These are phyloP conservation scores for Penicillium sp. DNA, from an alignment of 2,329 filamentous ascomycete genomes.

Conservation along the genomic window DNA sequence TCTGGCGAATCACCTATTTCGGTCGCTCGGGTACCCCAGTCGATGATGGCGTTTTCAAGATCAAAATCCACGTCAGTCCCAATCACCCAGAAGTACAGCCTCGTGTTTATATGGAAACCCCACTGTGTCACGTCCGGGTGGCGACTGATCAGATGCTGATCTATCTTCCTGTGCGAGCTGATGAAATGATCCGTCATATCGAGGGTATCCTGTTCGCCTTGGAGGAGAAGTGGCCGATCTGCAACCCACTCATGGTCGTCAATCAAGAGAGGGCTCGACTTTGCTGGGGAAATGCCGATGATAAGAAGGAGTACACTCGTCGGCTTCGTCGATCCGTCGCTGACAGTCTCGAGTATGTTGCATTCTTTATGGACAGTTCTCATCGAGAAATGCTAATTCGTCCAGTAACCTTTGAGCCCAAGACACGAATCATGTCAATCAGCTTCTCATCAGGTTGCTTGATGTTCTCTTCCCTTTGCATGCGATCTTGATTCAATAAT, in stretches of 20 bases:
- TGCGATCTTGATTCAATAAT: not conserved
- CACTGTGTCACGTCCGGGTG: slow-evolving; percentile 85
- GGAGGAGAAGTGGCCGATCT: slow-evolving; percentile 85
- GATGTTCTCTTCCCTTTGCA: not conserved
- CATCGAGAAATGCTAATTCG: not conserved
- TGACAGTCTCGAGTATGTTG: slow-evolving; percentile 31
- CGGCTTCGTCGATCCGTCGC: slow-evolving; percentile 74
- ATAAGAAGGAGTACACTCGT: slow-evolving; percentile 82
- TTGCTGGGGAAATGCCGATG: slow-evolving; percentile 78
- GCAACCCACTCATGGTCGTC: slow-evolving; percentile 85
- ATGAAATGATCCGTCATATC: slow-evolving; percentile 81
- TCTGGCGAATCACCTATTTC: slow-evolving; percentile 87
- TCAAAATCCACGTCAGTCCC: slow-evolving; percentile 77
- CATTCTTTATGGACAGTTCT: not conserved
- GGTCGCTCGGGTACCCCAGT: slow-evolving; percentile 90
- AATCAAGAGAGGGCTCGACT: slow-evolving; percentile 82
- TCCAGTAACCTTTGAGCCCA: not conserved
- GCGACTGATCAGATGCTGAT: slow-evolving; percentile 78
- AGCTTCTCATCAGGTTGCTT: not conserved
- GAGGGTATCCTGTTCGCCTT: slow-evolving; percentile 77
- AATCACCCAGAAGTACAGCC: slow-evolving; percentile 88
- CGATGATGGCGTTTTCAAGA: slow-evolving; percentile 84
- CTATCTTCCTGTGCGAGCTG: slow-evolving; percentile 70
- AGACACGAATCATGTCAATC: not conserved
- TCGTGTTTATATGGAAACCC: slow-evolving; percentile 75